Base-by-base conservation (phyloP, 179 eudicot species). In the Patellifolia procumbens region DNA sequence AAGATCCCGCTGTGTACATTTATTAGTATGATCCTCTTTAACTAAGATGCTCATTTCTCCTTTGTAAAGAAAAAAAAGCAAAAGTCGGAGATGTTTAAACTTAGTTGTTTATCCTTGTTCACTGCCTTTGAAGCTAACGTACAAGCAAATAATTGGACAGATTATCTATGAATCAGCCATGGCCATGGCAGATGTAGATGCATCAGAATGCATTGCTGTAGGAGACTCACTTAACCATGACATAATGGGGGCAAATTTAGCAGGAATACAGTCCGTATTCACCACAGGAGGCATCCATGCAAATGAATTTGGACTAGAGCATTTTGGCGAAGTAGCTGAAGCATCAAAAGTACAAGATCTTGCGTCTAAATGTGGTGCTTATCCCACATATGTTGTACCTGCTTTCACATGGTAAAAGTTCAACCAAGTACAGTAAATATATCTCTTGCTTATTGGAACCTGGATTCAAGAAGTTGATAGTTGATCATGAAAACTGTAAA, bases 211-310 rank as follows among this genome's bases (percentile, higher is more conserved):
- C 80, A 83, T 94, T 64, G 97, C 94, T 58, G 97, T 94, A 24
- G 96, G 98, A 3, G 98, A 94, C 80, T 94, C 98, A 22, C 85
- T 94, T 72, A 92, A 94, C 84, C 98, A 94, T 72, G 98, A 94
- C 78, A 91, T 94, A 64, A 94, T 89, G 83, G 98, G 98, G n/a
- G 97, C 98, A 68, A 94, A 90, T 77, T 73, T 39, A 63, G 91
- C 94, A 52, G 91, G 94, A 56, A 89, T 92, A 52, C 81, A 83
- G 78, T 94, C 98, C n/a, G 85, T 80, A 55, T 85, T 94, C 49
- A 78, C 86, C 74, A 87, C 94, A 17, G 85, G 98, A 68, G 98
- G 98, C 61, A 85, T 94, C 79, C 98, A 94, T 78, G 91, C 97
- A 7, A 73, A 77, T 79, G 97, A 94, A 86, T 94, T 94, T 31